These are phyloP conservation scores for Pseudogymnoascus sp. DNA, from an alignment of 2,329 filamentous ascomycete species.

Conservation along the genomic window DNA sequence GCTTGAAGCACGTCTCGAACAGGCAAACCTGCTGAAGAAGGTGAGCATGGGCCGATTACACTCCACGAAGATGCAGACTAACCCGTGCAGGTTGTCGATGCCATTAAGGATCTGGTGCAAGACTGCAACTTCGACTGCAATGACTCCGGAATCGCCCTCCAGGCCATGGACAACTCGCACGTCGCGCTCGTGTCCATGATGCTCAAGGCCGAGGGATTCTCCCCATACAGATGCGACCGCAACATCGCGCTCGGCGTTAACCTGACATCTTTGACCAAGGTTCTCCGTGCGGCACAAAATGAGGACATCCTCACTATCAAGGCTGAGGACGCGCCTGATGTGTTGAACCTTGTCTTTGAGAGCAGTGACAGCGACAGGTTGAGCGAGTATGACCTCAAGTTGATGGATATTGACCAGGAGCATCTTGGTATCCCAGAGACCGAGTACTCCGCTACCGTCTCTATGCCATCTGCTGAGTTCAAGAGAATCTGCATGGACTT, in stretches of 20 bases:
- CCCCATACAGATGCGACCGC: constrained; percentile 93
- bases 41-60: constrained; percentile 38
- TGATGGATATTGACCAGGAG: constrained; percentile 99
- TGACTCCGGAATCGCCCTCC: constrained; percentile 94
- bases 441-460: constrained; percentile 89
- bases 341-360: constrained; percentile 93
- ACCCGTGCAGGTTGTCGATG: constrained; percentile 73
- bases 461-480: constrained; percentile 85
- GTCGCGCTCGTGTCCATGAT: constrained; percentile 98
- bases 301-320: constrained; percentile 95
- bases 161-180: constrained; percentile 99
- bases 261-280: constrained; percentile 92
- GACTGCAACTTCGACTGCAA: constrained; percentile 99
- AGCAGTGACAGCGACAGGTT: constrained; percentile 79
- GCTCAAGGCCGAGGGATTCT: constrained; percentile 91
- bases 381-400: constrained; percentile 98
- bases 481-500: constrained; percentile 91
- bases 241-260: constrained; percentile 98
- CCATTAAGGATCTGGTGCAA: constrained; percentile 98
- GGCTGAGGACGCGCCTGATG: constrained; percentile 93
- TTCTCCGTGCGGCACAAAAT: constrained; percentile 86
- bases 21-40: constrained; percentile 93
- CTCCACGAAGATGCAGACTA: constrained; percentile 16
- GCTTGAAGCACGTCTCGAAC: constrained; percentile 96
- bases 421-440: constrained; percentile 97